Base-by-base conservation (phyloP, 176 grass and related monocot species). In the Aegilops bicornis region DNA sequence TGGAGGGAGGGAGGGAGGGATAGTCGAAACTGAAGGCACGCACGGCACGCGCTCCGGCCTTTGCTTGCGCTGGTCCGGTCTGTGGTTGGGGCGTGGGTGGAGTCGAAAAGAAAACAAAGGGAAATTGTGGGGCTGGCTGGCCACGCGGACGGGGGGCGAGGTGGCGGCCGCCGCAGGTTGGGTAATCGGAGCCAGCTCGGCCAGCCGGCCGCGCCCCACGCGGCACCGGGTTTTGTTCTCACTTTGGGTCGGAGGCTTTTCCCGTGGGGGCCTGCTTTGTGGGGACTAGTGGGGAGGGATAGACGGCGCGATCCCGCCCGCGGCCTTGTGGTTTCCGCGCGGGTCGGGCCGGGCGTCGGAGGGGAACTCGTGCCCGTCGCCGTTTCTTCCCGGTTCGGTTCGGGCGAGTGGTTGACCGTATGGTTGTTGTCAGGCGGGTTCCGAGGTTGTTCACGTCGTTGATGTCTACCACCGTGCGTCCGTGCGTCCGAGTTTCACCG, bases 21-120 rank as follows among this genome's bases (percentile, higher is more conserved):
- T 3, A 43, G 71, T 2, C 23, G 42, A 56, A 17, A 11, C 32
- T 25, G 45, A 54, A 45, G 42, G 79, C 79, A 47, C 47, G 50
- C 50, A 1, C 50, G 42, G 79, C 79, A 47, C 47, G 50, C 50
- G 5, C 50, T 52, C 14, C 48, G 48, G 48, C 48, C 15, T 36
- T 33, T 16, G 6, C 52, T 56, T 6, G 47, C 7, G 3, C 47
- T 48, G 54, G 54, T 74, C 19, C 3, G 68, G 52, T 47, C 60
- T 79, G 3, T 50, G 14, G 82, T 80, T 74, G 82, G 68, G 87
- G 43, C n/a, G 66, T 45, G 81, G 39, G 74, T 75, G 72, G 72
- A 19, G 16, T 75, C 72, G 23, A 75, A 50, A 75, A 48, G 7
- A 67, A 33, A 63, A 25, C 5, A 2, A 6, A 56, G 15, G 8